Base-by-base conservation (phyloP, 2,329 filamentous ascomycete genomes). In the Monosporascus sp. region DNA sequence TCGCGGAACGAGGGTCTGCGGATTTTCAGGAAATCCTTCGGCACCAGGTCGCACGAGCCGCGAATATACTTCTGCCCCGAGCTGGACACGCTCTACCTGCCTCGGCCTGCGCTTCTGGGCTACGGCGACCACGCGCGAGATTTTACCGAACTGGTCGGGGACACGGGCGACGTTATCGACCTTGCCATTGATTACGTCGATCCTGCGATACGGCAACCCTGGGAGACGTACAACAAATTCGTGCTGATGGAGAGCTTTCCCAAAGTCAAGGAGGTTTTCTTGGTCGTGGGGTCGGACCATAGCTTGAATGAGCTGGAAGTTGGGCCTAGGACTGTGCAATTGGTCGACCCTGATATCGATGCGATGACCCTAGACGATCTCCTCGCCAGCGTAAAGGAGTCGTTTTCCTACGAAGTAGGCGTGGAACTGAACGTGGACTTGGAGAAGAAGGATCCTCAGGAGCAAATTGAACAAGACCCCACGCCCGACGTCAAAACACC, bases 181-280 rank as follows among this genome's bases (percentile, higher is more conserved):
- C 65, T 79, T 6, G 76, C 75, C 2, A 67, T 79, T 47, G 76
- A 79, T 60, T 72, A 77, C 52, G 73, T 78, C 37, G 68, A 68
- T 27, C 64, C 70, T 17, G 65, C 71, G 37, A 68, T 76, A 49
- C 72, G 75, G 48, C 65, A 74, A 37, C 75, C 75, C 17, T 78
- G 76, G 76, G 76, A 79, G 65, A 72, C 72, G 11, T 79, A 78
- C 65, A 77, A 75, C 65, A 78, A 78, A 64, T 73, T 75, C 35
- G 68, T 69, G 24, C 61, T 78, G 43, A 68, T 78, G 50, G 65
- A 72, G 46, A 70, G 68, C 50, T 77, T 76, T 48, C 67, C 67
- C 2, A 61, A 66, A 25, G 61, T 73, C 31, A 59, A 67, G 55
- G 68, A 74, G 61, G 68, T 72, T 43, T 69, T 68, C 47, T 51